Percentiles rank a stretch among this genome's conserved stretches.
Conservation (phyloP, 2,329 filamentous ascomycete species). For the Aspergillus chevalieri region DNA sequence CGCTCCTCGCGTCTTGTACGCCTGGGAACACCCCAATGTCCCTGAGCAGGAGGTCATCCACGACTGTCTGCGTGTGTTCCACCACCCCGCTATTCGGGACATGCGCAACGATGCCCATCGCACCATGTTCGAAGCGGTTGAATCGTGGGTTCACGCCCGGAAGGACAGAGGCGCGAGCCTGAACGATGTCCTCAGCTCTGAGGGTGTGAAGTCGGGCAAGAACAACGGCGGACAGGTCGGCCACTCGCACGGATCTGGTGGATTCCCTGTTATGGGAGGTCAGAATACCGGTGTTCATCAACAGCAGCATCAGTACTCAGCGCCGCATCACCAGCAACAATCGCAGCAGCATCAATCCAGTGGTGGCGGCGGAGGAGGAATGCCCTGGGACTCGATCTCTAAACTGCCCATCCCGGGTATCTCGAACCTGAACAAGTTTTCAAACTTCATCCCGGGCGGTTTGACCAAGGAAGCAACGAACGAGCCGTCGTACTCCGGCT, state of each 20-base stretch:
- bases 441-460: slow-evolving; percentile 23
- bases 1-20: slow-evolving; percentile 80
- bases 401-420: slow-evolving; percentile 33
- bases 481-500: neutral
- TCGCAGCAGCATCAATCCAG: slow-evolving; percentile 16
- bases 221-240: slow-evolving; percentile 47
- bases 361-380: slow-evolving; percentile 11
- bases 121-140: slow-evolving; percentile 82
- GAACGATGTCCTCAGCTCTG: slow-evolving; percentile 69
- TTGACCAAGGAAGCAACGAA: neutral
- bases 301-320: slow-evolving; percentile 12
- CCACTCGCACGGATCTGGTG: slow-evolving; percentile 27
- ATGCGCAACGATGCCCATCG: slow-evolving; percentile 71
- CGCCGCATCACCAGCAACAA: slow-evolving; percentile 15
- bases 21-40: slow-evolving; percentile 83
- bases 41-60: slow-evolving; percentile 75
- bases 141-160: slow-evolving; percentile 69
- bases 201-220: slow-evolving; percentile 73
- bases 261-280: slow-evolving; percentile 21
- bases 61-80: slow-evolving; percentile 77
- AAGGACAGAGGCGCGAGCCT: slow-evolving; percentile 61
- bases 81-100: slow-evolving; percentile 80
- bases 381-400: slow-evolving; percentile 26
- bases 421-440: slow-evolving; percentile 32
- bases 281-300: slow-evolving; percentile 14